Evolutionary conservation across 768 basidiomycete genomes (phyloP), one percentile per base, ranked within the genome.

Genomic region (Agaricus sinodeliciosus): DNA sequence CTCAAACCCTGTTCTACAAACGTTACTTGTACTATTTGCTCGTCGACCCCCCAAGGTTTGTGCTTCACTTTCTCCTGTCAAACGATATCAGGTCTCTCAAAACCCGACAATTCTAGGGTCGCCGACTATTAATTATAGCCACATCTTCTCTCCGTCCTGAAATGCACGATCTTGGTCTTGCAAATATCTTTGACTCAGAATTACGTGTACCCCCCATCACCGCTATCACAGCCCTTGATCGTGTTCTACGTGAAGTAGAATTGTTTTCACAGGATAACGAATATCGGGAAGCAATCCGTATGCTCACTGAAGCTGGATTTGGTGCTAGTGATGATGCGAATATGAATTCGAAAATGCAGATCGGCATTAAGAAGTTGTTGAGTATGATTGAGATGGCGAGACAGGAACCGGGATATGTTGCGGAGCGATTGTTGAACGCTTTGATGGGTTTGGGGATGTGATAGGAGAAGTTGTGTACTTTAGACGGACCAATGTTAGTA

Each of bases 301-400:
- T 87, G 72, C 71, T 97, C 37, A 69, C 76, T 22, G 81, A 89
- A 51, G 87, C 90, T 1, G 90, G 90, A 9, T 83, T 94, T 9
- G 63, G 70, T 15, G 68, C 69, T 6, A 74, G 75, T n/a, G 70
- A 72, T 49, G 74, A 74, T 28, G 74, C 70, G 12, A 46, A 53
- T 44, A 65, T 75, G 41, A 65, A 69, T 9, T 62, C 76, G 12
- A 75, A 71, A 43, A 59, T 94, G 59, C 81, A 85, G 57, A 86
- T 98, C 43, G 96, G 96, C 0, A 83, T 99, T 62, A 98, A 98
- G 82, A 94, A 90, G 69, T 62, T 99, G 66, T 67, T 99, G 64
- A 91, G 85, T 55, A 77, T 89, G 51, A 77, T 94, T 16, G 96
- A 99, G 76, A 97, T 96, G 94, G 90, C 94, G 44, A 78, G 95